Conservation (phyloP, 176 grass and related monocot genomes). For the Aegilops longissima region DNA sequence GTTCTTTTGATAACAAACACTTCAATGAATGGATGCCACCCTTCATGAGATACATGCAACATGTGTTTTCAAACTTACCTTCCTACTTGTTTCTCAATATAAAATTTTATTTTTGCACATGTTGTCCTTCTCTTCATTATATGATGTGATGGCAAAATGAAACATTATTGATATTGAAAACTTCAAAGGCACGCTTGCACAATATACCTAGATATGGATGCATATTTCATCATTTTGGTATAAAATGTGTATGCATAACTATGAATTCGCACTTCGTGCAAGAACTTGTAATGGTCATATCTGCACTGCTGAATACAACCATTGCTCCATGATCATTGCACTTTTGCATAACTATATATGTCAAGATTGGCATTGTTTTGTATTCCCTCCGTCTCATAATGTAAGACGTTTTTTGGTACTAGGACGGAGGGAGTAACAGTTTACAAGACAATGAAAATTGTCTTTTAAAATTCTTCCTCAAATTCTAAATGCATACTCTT, state of each 20-base stretch:
- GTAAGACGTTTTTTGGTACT: no score
- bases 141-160: conserved; percentile 39
- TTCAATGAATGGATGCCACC: no score
- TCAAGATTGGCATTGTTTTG: not conserved
- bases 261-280: no score
- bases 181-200: conserved; percentile 48
- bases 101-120: conserved; percentile 16
- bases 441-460: no score
- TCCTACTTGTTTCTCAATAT: not conserved
- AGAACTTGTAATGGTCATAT: not conserved
- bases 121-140: conserved; percentile 29
- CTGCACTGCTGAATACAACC: not conserved
- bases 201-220: not conserved
- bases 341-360: not conserved
- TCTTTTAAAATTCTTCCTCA: no score
- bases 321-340: not conserved
- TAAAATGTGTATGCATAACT: no score
- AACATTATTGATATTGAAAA: conserved; percentile 37
- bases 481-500: no score
- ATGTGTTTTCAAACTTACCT: conserved; percentile 45
- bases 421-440: no score
- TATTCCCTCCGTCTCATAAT: no score
- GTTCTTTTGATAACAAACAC: no score
- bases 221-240: not conserved
- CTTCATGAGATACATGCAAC: conserved; percentile 16